Base-by-base conservation (phyloP, 106 monocot species). In the Allium cepa region DNA sequence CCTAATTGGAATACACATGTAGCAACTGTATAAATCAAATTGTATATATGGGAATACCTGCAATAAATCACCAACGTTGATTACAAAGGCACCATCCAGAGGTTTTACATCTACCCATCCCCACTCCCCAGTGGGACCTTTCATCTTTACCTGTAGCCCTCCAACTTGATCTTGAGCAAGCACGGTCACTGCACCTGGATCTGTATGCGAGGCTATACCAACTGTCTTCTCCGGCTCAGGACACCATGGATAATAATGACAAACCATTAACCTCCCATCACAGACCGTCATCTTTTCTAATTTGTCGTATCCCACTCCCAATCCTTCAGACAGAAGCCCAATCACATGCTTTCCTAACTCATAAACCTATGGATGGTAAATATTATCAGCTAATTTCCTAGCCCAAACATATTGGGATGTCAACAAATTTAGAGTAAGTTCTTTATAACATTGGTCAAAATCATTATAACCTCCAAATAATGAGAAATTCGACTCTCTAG, bases 171-270 rank as follows among this genome's bases (percentile, higher is more conserved):
- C 83, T 81, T 93, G 86, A 50, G 78, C 56, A 61, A 89, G 75
- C 64, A 93, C 63, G 12, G 88, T 84, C 36, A 93, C 67, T 49
- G 61, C 79, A 18, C 74, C 83, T 4, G 86, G 86, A 64, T 93
- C 93, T 28, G 83, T 84, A 72, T 93, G 88, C 49, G 57, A 51
- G 11, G 72, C 68, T 10, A 75, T 9, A 14, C 93, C 93, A 65
- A 79, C 11, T 53, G 93, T 86, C 58, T 49, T 64, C 62, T 88
- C 88, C 9, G 88, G 93, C 85, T 93, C 83, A 6, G 93, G 93
- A 60, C 88, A 93, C 57, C 63, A 66, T 18, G 93, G 93, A 17
- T 93, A 88, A 68, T 86, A 93, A 59, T 88, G 93, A 75, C 81
- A 78, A 47, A 81, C 83, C 79, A 88, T 78, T 26, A 59, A 4